phyloP scores from a whole-genome alignment of 805 yeast genomes.

The Vanderwaltozyma polyspora region DNA sequence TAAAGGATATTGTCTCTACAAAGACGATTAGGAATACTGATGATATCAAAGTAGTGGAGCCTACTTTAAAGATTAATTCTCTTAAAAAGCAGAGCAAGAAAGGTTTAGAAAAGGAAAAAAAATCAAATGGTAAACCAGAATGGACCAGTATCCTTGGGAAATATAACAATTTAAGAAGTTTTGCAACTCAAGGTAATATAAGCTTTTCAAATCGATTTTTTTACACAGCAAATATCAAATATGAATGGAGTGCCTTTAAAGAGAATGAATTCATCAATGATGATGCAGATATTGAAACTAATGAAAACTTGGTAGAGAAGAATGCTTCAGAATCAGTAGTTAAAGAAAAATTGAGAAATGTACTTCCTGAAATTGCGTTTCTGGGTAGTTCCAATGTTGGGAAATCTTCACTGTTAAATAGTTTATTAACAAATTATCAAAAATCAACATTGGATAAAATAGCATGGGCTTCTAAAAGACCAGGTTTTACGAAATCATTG shows the following conservation, averaged over 20 bases:
- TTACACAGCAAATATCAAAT: conserved; percentile 33
- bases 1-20: no score
- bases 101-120: no score
- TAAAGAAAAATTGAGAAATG: not conserved
- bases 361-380: conserved; percentile 59
- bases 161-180: not conserved
- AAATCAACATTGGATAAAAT: conserved; percentile 25
- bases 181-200: conserved; percentile 10
- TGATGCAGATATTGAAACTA: no score
- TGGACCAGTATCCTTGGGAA: not conserved
- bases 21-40: no score
- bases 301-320: not conserved
- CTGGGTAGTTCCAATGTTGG: conserved; percentile 83
- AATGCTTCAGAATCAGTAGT: not conserved
- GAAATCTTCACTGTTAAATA: conserved; percentile 66
- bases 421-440: conserved; percentile 35
- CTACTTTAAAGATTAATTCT: no score
- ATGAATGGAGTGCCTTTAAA: conserved; percentile 43
- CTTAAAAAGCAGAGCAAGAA: no score
- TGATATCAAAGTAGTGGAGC: no score
- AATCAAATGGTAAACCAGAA: no score
- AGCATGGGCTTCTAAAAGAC: conserved; percentile 45
- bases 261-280: not conserved
- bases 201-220: conserved; percentile 33
- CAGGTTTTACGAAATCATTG: conserved; percentile 50